Evolutionary conservation across 176 grass and related monocot species (phyloP).

Genomic region (Aegilops speltoides): DNA sequence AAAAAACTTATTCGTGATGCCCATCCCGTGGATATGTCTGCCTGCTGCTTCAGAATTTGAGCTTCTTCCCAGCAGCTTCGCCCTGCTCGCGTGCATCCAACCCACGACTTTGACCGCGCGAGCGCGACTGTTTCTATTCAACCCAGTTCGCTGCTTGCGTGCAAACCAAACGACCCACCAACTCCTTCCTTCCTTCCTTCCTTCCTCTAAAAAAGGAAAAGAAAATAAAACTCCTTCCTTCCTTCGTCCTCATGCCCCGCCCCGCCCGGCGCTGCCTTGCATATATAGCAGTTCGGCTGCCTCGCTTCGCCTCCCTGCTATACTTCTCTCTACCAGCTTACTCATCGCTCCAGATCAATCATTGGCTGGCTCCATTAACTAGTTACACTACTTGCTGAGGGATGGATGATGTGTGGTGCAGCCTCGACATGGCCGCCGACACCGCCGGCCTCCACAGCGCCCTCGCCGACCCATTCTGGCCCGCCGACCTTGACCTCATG

Average conservation of each 20-base stretch:
- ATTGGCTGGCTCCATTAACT: neutral
- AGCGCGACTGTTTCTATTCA: neutral
- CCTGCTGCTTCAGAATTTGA: neutral
- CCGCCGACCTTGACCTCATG: conserved; percentile 15
- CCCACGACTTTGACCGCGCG: neutral
- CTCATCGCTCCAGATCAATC: neutral
- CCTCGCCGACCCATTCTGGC: conserved; percentile 32
- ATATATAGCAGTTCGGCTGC: neutral
- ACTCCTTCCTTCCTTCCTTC: neutral
- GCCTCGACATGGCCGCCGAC: conserved; percentile 29
- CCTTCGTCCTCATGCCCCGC: neutral
- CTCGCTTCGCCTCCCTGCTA: neutral
- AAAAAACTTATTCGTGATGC: no score
- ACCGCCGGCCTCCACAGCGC: conserved; percentile 6
- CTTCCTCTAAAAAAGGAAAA: neutral
- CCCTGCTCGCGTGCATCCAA: neutral
- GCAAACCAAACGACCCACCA: neutral
- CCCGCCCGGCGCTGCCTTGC: neutral
- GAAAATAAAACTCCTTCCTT: neutral
- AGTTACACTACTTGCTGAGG: neutral
- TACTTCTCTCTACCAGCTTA: neutral
- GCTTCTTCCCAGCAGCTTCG: neutral
- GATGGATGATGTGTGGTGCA: conserved; percentile 51
- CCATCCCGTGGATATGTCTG: neutral
- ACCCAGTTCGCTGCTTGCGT: neutral